Evolutionary conservation across 345 rosid genomes (phyloP).

Genomic region (Pseudoturritis turrita): DNA sequence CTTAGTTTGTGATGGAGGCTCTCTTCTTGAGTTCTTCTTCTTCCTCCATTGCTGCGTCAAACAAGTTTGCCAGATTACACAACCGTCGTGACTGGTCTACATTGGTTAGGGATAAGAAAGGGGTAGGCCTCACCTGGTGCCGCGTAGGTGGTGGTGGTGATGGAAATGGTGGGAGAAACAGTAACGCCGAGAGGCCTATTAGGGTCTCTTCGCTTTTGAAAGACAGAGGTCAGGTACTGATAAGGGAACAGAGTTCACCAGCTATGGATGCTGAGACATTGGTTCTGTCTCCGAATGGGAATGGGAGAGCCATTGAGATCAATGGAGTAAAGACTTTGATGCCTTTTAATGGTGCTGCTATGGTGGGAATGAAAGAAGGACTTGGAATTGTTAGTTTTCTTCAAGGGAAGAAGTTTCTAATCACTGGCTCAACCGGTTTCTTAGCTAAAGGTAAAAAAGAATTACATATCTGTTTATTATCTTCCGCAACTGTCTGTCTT

Average conservation of each 20-base stretch:
- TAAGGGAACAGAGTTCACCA: constrained; percentile 37
- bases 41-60: constrained; percentile 31
- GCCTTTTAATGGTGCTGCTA: constrained; percentile 42
- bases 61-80: constrained; percentile 21
- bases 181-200: constrained; percentile 24
- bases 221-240: constrained; percentile 41
- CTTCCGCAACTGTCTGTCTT: background rate
- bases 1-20: constrained; percentile 59
- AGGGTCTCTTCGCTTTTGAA: constrained; percentile 49
- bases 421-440: constrained; percentile 96
- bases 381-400: constrained; percentile 86
- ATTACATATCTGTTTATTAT: background rate
- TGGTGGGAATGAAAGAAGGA: constrained; percentile 62
- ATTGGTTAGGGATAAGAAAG: constrained; percentile 30
- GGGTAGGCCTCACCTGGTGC: constrained; percentile 40
- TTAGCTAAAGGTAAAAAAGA: constrained; percentile 66
- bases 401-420: constrained; percentile 61
- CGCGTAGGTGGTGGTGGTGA: constrained; percentile 49
- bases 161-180: constrained; percentile 29
- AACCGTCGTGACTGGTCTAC: constrained; percentile 23
- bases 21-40: constrained; percentile 55
- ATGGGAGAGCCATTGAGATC: constrained; percentile 36
- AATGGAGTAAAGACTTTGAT: constrained; percentile 49
- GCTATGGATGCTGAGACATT: constrained; percentile 55
- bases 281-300: constrained; percentile 56